phyloP scores from a whole-genome alignment of 2,329 filamentous ascomycete species.

The Capronia americana region DNA sequence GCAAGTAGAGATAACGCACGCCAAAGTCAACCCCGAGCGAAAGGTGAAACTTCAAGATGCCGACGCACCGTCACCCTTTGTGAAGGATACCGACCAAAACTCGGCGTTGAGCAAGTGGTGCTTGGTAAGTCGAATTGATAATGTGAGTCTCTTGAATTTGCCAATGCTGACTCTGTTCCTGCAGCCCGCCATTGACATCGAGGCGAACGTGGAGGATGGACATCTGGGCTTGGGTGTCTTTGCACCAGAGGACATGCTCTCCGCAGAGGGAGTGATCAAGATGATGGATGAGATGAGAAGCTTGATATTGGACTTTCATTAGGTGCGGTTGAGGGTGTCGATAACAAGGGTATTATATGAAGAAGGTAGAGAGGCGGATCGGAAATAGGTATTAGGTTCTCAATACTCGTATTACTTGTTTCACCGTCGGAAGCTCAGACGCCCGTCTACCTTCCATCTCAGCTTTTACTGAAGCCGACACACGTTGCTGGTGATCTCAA shows the following conservation, averaged over 20 bases:
- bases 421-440: no score
- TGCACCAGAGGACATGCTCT: conserved; percentile 53
- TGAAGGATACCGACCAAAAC: conserved; percentile 8
- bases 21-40: conserved; percentile 15
- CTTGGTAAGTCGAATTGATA: conserved; percentile 31
- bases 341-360: no score
- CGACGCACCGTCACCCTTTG: conserved; percentile 29
- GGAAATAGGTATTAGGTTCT: no score
- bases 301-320: conserved; percentile 12
- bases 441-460: no score
- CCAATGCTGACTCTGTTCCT: conserved; percentile 12
- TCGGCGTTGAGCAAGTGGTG: conserved; percentile 26
- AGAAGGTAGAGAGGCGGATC: no score
- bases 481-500: no score
- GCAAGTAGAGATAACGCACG: conserved; percentile 24
- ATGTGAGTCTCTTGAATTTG: background rate
- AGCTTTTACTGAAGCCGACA: no score
- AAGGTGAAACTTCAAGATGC: background rate
- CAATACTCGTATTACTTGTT: no score
- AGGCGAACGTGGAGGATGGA: conserved; percentile 58
- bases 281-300: conserved; percentile 29
- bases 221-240: conserved; percentile 61
- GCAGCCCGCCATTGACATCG: conserved; percentile 62
- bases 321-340: background rate
- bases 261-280: conserved; percentile 38